Base-by-base conservation (phyloP, 352 stramenopile genomes). In the Globisporangium sylvaticum region DNA sequence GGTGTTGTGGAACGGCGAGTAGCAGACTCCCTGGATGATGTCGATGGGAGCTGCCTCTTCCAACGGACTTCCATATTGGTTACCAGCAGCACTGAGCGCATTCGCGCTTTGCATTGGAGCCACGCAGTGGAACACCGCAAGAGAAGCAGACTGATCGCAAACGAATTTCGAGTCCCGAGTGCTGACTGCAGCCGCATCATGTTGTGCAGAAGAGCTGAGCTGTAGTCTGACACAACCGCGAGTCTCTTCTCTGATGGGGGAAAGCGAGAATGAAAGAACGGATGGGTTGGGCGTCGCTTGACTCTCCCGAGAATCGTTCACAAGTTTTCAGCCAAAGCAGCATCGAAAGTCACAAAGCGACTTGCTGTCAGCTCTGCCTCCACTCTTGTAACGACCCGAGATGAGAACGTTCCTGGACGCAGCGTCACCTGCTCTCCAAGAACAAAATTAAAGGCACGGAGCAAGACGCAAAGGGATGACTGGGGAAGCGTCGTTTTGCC, bases 1-100 rank as follows among this genome's bases (percentile, higher is more conserved):
- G 0, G 70, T 18, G 63, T 90, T 86, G 65, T 95, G 85, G 64
- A 93, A 90, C 20, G 85, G 85, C 2, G 82, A 90, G 68, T 95
- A 94, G 77, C 85, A 94, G 3, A 73, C 77, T 2, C 79, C 80
- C 4, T 70, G 78, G 3, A 77, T 66, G 56, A 85, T 50, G 4
- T 64, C 73, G 24, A 57, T 29, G 6, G 27, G 18, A 1, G 64
- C 67, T 0, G 66, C 61, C 4, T 65, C 50, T 58, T 80, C 73
- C 10, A 48, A 2, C 57, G 32, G 10, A 39, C 53, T 37, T 12
- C 29, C 54, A 44, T 44, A 32, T 44, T 42, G 54, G 39, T 22
- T 48, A 9, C 4, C 14, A n/a, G 4, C 39, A n/a, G 14, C 6
- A n/a, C 29, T 44, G 54, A 59, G 18, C 54, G 54, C 54, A 14